These are phyloP conservation scores for Nakaseomyces glabratus DNA, from an alignment of 1,139 yeast genomes.

Conservation along the genomic window DNA sequence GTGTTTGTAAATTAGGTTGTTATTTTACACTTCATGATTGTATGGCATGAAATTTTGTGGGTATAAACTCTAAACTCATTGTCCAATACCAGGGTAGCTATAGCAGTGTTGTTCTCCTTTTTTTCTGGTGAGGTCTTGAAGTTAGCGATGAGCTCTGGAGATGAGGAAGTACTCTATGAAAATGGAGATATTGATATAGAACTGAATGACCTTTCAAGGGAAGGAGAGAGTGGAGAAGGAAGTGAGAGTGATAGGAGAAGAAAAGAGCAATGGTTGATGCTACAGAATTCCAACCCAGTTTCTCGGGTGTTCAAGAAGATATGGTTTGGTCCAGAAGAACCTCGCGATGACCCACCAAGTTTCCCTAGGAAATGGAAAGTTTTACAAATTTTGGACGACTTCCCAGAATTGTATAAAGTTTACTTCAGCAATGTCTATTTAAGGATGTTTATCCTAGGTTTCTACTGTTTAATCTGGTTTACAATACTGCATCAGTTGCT, in stretches of 20 bases:
- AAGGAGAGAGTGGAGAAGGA: neutral
- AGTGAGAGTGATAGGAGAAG: slow-evolving; percentile 1
- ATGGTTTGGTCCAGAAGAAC: slow-evolving; percentile 48
- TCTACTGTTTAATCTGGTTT: slow-evolving; percentile 34
- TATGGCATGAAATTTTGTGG: no score
- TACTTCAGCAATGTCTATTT: slow-evolving; percentile 27
- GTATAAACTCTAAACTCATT: no score
- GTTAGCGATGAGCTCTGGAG: neutral
- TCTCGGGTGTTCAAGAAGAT: slow-evolving; percentile 19
- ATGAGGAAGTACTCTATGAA: neutral
- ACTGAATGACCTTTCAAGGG: slow-evolving; percentile 6
- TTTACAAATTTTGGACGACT: slow-evolving; percentile 34
- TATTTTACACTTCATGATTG: no score
- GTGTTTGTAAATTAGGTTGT: no score
- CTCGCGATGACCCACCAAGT: slow-evolving; percentile 43
- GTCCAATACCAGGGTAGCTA: no score
- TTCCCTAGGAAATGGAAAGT: slow-evolving; percentile 16
- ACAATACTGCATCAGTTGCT: slow-evolving; percentile 17
- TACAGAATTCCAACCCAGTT: slow-evolving; percentile 31
- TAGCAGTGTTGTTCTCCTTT: no score
- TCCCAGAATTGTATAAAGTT: slow-evolving; percentile 36
- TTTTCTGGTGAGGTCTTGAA: no score
- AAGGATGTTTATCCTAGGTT: slow-evolving; percentile 31
- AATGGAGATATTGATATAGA: neutral
- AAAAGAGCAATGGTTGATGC: slow-evolving; percentile 37